These are phyloP conservation scores for Clohesyomyces aquaticus DNA, from an alignment of 495 filamentous ascomycete species.

Conservation along the genomic window DNA sequence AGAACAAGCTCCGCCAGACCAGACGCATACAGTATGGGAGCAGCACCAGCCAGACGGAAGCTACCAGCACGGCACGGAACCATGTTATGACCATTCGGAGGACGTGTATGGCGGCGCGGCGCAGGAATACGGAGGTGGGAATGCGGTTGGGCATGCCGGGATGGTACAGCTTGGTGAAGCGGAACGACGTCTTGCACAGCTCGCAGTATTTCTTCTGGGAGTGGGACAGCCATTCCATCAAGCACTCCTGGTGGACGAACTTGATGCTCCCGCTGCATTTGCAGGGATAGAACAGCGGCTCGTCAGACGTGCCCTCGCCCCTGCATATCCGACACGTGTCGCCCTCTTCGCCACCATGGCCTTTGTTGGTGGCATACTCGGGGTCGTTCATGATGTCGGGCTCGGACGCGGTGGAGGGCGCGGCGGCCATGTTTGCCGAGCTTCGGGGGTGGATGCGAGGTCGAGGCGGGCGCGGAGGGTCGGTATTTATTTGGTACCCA, in stretches of 20 bases:
- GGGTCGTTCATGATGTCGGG: slow-evolving; percentile 64
- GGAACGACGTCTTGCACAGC: slow-evolving; percentile 96
- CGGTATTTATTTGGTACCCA: no score
- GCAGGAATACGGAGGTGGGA: slow-evolving; percentile 76
- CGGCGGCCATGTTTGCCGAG: background rate
- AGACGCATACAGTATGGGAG: slow-evolving; percentile 89
- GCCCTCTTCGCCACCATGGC: slow-evolving; percentile 49
- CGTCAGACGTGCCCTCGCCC: slow-evolving; percentile 79
- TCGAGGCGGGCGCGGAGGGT: background rate
- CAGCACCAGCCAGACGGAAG: slow-evolving; percentile 83
- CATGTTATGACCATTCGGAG: slow-evolving; percentile 72
- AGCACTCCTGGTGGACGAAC: slow-evolving; percentile 93
- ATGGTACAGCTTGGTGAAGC: slow-evolving; percentile 96
- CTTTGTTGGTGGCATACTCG: slow-evolving; percentile 18
- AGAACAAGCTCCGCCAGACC: slow-evolving; percentile 90
- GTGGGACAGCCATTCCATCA: slow-evolving; percentile 98
- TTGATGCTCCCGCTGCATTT: slow-evolving; percentile 99
- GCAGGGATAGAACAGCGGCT: slow-evolving; percentile 95
- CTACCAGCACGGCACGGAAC: slow-evolving; percentile 76
- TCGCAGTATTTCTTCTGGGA: slow-evolving; percentile 99
- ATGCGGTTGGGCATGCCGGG: slow-evolving; percentile 86
- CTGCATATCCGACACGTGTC: slow-evolving; percentile 96
- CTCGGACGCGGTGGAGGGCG: background rate
- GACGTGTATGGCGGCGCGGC: slow-evolving; percentile 71
- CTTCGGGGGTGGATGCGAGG: background rate